Evolutionary conservation across 164 flowering plant species (phyloP).

Genomic region (Houttuynia cordata): DNA sequence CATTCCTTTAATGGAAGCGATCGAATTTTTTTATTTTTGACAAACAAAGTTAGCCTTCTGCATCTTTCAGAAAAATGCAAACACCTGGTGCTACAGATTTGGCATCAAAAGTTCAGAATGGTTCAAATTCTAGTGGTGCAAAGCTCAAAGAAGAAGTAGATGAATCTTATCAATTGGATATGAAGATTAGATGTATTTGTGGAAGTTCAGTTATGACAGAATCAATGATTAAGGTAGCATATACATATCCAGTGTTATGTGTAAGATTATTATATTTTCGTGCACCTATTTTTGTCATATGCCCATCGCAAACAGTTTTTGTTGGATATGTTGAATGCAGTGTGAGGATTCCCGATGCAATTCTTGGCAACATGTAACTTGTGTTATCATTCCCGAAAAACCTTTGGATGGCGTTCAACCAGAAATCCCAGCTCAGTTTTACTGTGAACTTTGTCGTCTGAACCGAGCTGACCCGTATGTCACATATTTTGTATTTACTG

Average conservation of each 20-base stretch:
- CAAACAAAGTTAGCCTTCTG: neutral
- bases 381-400: conserved; percentile 86
- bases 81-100: conserved; percentile 66
- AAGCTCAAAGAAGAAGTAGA: conserved; percentile 61
- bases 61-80: conserved; percentile 66
- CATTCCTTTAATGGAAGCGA: too few relatives aligned
- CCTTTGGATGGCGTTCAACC: conserved; percentile 52
- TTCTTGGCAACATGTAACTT: conserved; percentile 77
- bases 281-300: neutral
- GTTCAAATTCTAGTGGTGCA: conserved; percentile 32
- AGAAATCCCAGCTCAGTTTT: conserved; percentile 45
- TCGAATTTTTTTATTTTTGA: too few relatives aligned
- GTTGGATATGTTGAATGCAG: conserved; percentile 27
- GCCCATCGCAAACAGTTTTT: neutral
- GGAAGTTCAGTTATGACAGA: conserved; percentile 61
- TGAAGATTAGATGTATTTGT: conserved; percentile 78
- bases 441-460: conserved; percentile 87
- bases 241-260: neutral
- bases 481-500: conserved; percentile 2
- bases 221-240: conserved; percentile 64
- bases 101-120: conserved; percentile 58
- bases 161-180: conserved; percentile 35
- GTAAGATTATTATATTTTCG: neutral
- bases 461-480: conserved; percentile 97
- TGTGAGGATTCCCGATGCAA: conserved; percentile 77